A percentile compares a stretch with the other conserved stretches of the same genome.
These are phyloP conservation scores for Xylaria telfairii DNA, from an alignment of 495 filamentous ascomycete species.

Conservation along the genomic window DNA sequence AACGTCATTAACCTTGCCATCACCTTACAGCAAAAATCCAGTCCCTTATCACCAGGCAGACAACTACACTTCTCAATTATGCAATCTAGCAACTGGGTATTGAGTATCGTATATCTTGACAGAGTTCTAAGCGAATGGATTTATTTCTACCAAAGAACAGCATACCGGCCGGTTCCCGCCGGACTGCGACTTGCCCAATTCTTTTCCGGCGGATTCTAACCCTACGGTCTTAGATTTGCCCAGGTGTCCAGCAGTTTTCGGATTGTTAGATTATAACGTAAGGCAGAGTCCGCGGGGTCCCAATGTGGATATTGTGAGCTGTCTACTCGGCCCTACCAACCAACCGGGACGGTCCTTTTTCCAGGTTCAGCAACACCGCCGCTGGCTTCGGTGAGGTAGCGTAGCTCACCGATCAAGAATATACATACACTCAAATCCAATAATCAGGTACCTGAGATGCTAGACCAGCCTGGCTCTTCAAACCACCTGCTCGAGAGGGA, in stretches of 20 bases:
- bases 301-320: constrained; percentile 9
- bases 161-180: too few species aligned
- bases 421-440: not conserved
- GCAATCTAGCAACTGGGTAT: not conserved
- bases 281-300: not conserved
- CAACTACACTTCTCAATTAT: not conserved
- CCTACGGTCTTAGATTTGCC: not conserved
- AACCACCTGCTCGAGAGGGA: too few species aligned
- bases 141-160: too few species aligned
- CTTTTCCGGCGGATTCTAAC: not conserved
- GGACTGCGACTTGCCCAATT: not conserved
- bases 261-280: not conserved
- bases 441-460: not conserved
- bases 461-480: not conserved
- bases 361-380: constrained; percentile 8
- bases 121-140: not conserved
- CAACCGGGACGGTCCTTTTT: constrained; percentile 5
- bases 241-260: not conserved
- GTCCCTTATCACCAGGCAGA: not conserved
- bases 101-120: not conserved
- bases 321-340: not conserved
- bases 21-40: not conserved
- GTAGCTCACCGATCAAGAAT: not conserved
- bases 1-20: not conserved
- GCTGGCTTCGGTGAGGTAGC: not conserved